phyloP scores from a whole-genome alignment of 306 rosid genomes.

The Potentilla sterilis region DNA sequence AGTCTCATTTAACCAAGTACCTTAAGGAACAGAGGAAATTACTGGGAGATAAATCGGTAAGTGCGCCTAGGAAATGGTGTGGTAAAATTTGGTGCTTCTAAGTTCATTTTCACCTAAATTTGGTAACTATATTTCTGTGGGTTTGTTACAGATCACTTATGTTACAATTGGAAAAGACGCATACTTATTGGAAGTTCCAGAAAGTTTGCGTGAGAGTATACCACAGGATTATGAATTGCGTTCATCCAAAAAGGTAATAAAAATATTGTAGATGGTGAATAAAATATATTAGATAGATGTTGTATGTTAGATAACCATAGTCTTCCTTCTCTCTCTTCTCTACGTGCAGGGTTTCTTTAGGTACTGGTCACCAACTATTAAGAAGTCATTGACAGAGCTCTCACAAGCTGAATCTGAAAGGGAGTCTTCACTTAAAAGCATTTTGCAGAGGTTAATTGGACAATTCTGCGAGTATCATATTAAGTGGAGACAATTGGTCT shows the following conservation, averaged over 20 bases:
- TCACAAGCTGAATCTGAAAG: conserved; percentile 69
- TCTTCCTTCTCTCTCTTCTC: conserved; percentile 21
- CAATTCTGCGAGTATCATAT: conserved; percentile 71
- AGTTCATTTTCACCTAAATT: neutral
- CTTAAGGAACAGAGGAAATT: conserved; percentile 67
- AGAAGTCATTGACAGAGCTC: conserved; percentile 56
- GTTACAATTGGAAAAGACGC: conserved; percentile 80
- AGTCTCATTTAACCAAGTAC: conserved; percentile 50
- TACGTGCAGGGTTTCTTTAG: conserved; percentile 77
- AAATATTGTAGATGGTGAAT: conserved; percentile 5
- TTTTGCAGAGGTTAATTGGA: conserved; percentile 73
- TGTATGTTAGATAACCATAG: conserved; percentile 13
- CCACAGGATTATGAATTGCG: conserved; percentile 73
- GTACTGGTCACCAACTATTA: conserved; percentile 89
- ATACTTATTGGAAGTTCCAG: conserved; percentile 88
- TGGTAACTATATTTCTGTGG: conserved; percentile 22
- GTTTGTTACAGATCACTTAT: conserved; percentile 58
- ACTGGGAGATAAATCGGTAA: conserved; percentile 65
- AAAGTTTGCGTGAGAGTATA: conserved; percentile 47
- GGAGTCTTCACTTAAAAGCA: conserved; percentile 72
- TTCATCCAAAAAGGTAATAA: conserved; percentile 72
- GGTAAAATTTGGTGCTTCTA: conserved; percentile 15
- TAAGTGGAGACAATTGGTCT: conserved; percentile 79
- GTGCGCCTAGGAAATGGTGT: conserved; percentile 21
- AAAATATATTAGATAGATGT: conserved; percentile 9